These are phyloP conservation scores for Candida patagonica DNA, from an alignment of 805 yeast genomes.

Conservation along the genomic window DNA sequence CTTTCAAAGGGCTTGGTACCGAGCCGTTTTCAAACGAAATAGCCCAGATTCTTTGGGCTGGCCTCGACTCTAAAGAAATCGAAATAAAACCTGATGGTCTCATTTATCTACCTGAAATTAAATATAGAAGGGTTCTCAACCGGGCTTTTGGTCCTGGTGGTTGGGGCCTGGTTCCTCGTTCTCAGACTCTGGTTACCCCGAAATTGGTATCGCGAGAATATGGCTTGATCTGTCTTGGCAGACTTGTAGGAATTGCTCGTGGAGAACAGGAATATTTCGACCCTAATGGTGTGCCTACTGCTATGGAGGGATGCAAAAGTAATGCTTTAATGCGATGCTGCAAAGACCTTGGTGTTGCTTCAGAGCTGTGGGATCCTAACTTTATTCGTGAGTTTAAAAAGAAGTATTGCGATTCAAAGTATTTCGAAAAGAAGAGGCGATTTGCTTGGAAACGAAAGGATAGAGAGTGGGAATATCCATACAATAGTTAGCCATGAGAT, in stretches of 20 bases:
- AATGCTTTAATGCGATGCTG: slow-evolving; percentile 97
- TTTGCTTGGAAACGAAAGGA: slow-evolving; percentile 88
- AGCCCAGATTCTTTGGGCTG: slow-evolving; percentile 50
- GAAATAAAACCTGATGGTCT: slow-evolving; percentile 96
- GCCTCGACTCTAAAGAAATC: slow-evolving; percentile 61
- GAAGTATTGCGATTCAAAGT: slow-evolving; percentile 65
- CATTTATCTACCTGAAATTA: slow-evolving; percentile 87
- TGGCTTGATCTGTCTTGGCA: slow-evolving; percentile 77
- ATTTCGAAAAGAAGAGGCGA: slow-evolving; percentile 51
- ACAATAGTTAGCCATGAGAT: slow-evolving; percentile 31
- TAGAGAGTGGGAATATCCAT: slow-evolving; percentile 79
- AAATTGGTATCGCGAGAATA: slow-evolving; percentile 80
- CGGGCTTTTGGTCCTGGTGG: slow-evolving; percentile 97
- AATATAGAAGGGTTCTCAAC: slow-evolving; percentile 82
- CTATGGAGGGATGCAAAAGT: slow-evolving; percentile 94
- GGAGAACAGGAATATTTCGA: slow-evolving; percentile 93
- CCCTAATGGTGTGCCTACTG: slow-evolving; percentile 83
- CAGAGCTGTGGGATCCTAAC: slow-evolving; percentile 95
- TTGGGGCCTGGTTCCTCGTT: slow-evolving; percentile 95
- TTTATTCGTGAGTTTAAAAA: slow-evolving; percentile 66
- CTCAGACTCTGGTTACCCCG: slow-evolving; percentile 69
- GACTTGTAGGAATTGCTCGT: slow-evolving; percentile 82
- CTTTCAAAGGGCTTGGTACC: slow-evolving; percentile 78
- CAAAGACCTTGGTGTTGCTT: slow-evolving; percentile 92
- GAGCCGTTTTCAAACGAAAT: slow-evolving; percentile 61